Conservation (phyloP, 2,329 filamentous ascomycete species). For the Neopestalotiopsis clavispora region DNA sequence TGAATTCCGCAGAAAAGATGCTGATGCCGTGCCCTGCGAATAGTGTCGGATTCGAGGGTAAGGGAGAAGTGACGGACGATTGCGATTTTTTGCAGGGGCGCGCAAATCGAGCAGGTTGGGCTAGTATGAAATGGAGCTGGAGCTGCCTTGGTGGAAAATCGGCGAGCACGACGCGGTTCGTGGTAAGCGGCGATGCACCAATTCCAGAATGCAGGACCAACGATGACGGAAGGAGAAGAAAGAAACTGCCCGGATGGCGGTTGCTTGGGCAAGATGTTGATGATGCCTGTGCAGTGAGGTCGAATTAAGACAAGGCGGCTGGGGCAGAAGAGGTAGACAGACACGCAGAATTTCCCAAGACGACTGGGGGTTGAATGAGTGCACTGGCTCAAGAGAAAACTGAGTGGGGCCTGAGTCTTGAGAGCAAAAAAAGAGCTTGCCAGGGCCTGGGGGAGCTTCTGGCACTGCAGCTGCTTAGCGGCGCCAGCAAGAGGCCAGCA, state of each 20-base stretch:
- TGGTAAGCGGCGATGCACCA: too few relatives aligned
- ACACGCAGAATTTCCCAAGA: constrained; percentile 11
- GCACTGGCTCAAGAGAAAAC: neutral
- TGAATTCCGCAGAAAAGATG: neutral
- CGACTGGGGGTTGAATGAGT: constrained; percentile 5
- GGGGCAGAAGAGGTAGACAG: constrained; percentile 4
- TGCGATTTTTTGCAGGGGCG: constrained; percentile 1
- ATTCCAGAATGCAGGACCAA: neutral
- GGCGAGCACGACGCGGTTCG: neutral
- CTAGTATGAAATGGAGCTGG: neutral
- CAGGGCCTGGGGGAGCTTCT: neutral
- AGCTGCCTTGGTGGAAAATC: neutral
- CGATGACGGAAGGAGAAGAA: neutral
- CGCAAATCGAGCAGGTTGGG: neutral
- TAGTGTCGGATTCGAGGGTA: neutral
- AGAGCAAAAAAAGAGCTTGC: neutral
- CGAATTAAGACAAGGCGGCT: constrained; percentile 10
- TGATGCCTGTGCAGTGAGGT: constrained; percentile 12
- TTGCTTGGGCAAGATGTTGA: neutral
- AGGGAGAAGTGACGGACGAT: neutral
- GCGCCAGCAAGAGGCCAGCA: neutral
- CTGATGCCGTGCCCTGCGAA: neutral
- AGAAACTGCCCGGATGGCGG: neutral
- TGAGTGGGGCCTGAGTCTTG: neutral
- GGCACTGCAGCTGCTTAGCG: neutral